Conservation (phyloP, 768 basidiomycete genomes). For the Serpula lacrymans region DNA sequence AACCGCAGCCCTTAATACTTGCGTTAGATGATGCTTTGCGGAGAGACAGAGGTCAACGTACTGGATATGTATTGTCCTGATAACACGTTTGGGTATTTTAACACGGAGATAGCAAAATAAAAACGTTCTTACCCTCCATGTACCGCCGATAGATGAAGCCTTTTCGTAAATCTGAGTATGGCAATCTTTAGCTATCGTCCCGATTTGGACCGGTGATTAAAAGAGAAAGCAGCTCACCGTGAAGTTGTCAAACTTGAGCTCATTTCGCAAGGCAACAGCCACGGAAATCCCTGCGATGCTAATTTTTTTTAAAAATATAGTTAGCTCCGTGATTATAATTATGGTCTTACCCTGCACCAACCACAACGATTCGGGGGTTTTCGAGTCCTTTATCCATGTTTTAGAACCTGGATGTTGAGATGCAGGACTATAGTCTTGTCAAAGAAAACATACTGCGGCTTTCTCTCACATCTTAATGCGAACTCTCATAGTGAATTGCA, state of each 20-base stretch:
- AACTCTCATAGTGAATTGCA: too few species aligned
- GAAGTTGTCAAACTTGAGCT: slow-evolving; percentile 45
- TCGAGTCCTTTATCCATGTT: too few species aligned
- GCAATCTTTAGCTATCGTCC: slow-evolving; percentile 1
- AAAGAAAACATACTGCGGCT: too few species aligned
- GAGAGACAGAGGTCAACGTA: slow-evolving; percentile 17
- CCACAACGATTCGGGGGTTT: slow-evolving; percentile 40
- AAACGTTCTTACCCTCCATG: slow-evolving; percentile 51
- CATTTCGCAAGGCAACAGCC: slow-evolving; percentile 44
- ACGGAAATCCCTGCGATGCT: slow-evolving; percentile 48
- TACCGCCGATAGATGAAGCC: slow-evolving; percentile 46
- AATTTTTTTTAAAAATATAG: not conserved
- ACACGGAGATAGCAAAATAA: slow-evolving; percentile 23
- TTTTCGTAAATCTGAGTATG: slow-evolving; percentile 48
- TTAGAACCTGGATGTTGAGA: too few species aligned
- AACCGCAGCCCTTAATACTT: slow-evolving; percentile 41
- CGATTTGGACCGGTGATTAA: not conserved
- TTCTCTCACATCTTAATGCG: too few species aligned
- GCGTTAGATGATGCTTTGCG: not conserved
- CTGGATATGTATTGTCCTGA: slow-evolving; percentile 56
- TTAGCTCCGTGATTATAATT: not conserved
- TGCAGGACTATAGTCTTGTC: too few species aligned
- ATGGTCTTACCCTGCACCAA: slow-evolving; percentile 45
- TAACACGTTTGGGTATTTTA: not conserved
- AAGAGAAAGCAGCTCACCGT: slow-evolving; percentile 33